Base-by-base conservation (phyloP, 306 rosid species). In the Quillaja saponaria region DNA sequence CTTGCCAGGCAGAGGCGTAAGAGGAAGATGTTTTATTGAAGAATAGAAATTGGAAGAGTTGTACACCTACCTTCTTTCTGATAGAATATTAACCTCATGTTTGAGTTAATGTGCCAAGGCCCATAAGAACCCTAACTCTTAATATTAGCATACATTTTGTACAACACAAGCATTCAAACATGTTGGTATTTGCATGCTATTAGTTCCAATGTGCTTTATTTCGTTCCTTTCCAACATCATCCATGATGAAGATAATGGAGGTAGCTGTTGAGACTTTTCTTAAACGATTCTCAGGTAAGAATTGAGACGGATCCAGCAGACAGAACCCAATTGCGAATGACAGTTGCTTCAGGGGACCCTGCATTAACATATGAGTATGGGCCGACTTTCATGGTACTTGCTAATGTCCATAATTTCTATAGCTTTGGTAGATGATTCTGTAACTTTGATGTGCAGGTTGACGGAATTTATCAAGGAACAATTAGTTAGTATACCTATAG, bases 241-340 rank as follows among this genome's bases (percentile, higher is more conserved):
- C 13, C 44, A 12, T 39, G 44, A 39, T 39, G 3, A 37, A 37
- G 10, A 37, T 39, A 2, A 12, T 39, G 44, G 44, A 7, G 6
- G 13, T 39, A 12, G 44, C 44, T 39, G 44, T 7, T 39, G 13
- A 39, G 1, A 39, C 44, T 39, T 39, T 37, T 39, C 44, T 39
- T 39, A 8, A 8, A 12, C 13, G 64, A 49, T 58, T 38, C 40
- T 61, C 96, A 94, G 99, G 55, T 63, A 52, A 75, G 99, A 83
- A 69, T 94, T 63, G 99, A 94, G 85, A 94, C 99, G 7, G 99
- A 94, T 73, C 99, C 99, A 55, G 96, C 99, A 11, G 99, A 94
- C 80, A 83, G 99, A 76, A 94, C 97, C 55, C 99, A 94, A 77
- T 70, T 94, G 72, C 96, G 99, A 40, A 81, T 94, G 99, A 94